Evolutionary conservation across 306 rosid genomes (phyloP), one percentile per base, ranked within the genome.

Genomic region (Acmispon strigosus): DNA sequence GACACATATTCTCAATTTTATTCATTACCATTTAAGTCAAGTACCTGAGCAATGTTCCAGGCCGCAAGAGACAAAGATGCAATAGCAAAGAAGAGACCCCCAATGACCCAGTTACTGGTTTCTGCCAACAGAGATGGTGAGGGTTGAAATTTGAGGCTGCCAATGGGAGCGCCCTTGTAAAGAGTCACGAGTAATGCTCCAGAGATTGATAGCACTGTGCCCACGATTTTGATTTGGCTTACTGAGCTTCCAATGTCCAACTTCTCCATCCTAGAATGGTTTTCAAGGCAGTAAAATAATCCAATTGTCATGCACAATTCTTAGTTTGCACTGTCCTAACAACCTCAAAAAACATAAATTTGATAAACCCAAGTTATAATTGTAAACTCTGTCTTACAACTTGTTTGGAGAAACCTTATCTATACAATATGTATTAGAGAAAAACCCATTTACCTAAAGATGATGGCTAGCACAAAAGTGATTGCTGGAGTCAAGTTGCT

Each of bases 31-130:
- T 44, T 24, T 27, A 22, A 29, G 52, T 45, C 44, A 32, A 5
- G 37, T 32, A 81, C 92, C 89, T 83, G 87, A 77, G 82, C 78
- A 53, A 72, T 89, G 44, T 19, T 83, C 87, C 86, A 89, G 36
- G 65, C 15, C 16, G 89, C 66, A 49, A 81, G 52, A 54, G 82
- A 77, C 39, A 82, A 6, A 78, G 62, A 12, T 53, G 92, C 89
- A 42, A 32, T 48, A 45, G 76, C 80, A 59, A 89, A 81, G 36
- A 87, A 83, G 75, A 73, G 73, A 49, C 79, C 85, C 60, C 96
- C 92, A 62, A 76, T 75, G 49, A 78, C 57, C 96, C 96, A 89
- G 50, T 83, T 83, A 47, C 47, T 67, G 63, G 80, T 44, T 58
- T 80, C 56, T 43, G 50, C 50, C 58, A 51, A 34, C 62, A 66